Base-by-base conservation (phyloP, 2,329 filamentous ascomycete species). In the Hypomyces perniciosus region DNA sequence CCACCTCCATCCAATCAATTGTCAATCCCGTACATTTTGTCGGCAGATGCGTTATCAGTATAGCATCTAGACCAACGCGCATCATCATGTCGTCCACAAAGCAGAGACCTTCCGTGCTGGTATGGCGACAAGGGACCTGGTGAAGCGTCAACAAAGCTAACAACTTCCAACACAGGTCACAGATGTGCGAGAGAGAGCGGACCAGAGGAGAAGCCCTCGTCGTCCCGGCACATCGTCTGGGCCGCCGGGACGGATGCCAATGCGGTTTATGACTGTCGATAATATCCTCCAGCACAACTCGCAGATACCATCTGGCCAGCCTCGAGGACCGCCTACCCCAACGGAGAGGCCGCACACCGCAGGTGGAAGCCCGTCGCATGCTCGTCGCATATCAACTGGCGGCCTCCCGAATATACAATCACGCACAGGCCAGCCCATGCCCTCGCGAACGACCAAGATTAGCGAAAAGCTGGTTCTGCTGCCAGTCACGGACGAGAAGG, bases 391-490 rank as follows among this genome's bases (percentile, higher is more conserved):
- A 34, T 54, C 62, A 8, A 61, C 66, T 5, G 69, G 72, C 8
- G 70, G 71, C 8, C 65, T 75, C 35, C 72, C 74, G 29, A 67
- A 66, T 56, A 51, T 63, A 4, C 67, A 66, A 27, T 70, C 69
- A 28, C 71, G 76, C 4, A 72, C 73, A 47, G 78, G 77, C 54
- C 77, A 81, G 50, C 78, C 75, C 41, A 71, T 96, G 58, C 93
- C 92, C 0, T 86, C 89, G 5, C 81, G 93, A 48, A 95, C 90
- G 35, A 95, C 90, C 29, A 96, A 97, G 68, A 86, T 95, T 57
- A 96, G 89, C 67, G 90, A 97, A 73, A 97, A 97, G 71, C 77
- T 99, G n/a, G 93, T 99, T 0, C 75, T 97, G 34, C 78, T 99
- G 10, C 93, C 93, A 1, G 92, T 96, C 64, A 86, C 90, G 1